Conservation (phyloP, 202 grass and related monocot species). For the Setaria viridis region DNA sequence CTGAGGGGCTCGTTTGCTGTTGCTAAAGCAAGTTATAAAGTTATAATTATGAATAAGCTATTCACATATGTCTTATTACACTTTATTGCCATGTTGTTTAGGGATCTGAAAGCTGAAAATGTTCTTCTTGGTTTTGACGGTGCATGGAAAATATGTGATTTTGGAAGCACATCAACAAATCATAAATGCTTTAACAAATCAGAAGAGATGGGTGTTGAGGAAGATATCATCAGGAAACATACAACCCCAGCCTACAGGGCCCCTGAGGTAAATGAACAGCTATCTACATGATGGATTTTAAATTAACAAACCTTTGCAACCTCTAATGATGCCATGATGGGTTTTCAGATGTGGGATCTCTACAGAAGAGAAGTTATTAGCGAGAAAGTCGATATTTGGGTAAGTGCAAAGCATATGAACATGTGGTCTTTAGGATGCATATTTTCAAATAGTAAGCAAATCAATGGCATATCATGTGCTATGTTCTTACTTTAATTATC, state of each 20-base stretch:
- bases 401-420: slow-evolving; percentile 48
- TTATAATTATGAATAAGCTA: neutral
- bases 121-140: slow-evolving; percentile 86
- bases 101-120: slow-evolving; percentile 89
- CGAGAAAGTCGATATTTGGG: slow-evolving; percentile 89
- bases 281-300: neutral
- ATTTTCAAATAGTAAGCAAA: slow-evolving; percentile 32
- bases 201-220: slow-evolving; percentile 88
- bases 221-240: slow-evolving; percentile 87
- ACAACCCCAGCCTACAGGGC: slow-evolving; percentile 87
- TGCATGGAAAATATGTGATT: slow-evolving; percentile 90
- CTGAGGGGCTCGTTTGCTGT: slow-evolving; percentile 10
- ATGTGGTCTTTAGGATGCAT: slow-evolving; percentile 17
- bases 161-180: slow-evolving; percentile 86
- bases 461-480: slow-evolving; percentile 15
- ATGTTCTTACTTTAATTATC: slow-evolving; percentile 22
- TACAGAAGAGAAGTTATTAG: slow-evolving; percentile 91
- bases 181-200: slow-evolving; percentile 85
- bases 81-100: slow-evolving; percentile 36
- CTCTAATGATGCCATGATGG: slow-evolving; percentile 38
- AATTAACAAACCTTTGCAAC: neutral
- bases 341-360: slow-evolving; percentile 89
- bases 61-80: slow-evolving; percentile 30
- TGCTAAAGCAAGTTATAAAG: neutral
- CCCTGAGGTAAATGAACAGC: slow-evolving; percentile 66